phyloP scores from a whole-genome alignment of 2,329 filamentous ascomycete genomes.

The Aureobasidium uvarum region DNA sequence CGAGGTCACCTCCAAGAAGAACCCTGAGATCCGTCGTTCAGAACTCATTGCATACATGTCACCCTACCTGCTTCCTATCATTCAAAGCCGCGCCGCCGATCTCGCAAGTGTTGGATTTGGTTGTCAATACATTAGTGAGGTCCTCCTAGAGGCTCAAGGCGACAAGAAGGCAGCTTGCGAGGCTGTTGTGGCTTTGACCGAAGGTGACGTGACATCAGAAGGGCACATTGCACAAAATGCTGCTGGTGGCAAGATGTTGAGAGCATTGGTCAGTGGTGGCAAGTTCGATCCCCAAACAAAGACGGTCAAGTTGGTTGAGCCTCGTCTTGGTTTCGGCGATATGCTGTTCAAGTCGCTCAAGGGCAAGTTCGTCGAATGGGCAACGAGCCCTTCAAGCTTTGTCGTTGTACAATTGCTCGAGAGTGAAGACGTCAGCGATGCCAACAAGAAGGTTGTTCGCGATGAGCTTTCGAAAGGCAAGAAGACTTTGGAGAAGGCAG shows the following conservation, averaged over 20 bases:
- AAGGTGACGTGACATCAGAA: constrained; percentile 43
- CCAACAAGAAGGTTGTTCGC: constrained; percentile 63
- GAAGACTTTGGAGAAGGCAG: constrained; percentile 67
- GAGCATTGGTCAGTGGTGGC: constrained; percentile 85
- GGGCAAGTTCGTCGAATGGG: constrained; percentile 74
- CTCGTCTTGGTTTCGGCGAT: constrained; percentile 75
- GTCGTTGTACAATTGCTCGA: constrained; percentile 81
- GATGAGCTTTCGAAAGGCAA: constrained; percentile 70
- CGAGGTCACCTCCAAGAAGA: constrained; percentile 87
- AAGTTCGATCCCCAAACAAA: constrained; percentile 75
- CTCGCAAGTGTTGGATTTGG: constrained; percentile 76
- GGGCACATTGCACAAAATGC: constrained; percentile 61
- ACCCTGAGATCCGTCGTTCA: constrained; percentile 68
- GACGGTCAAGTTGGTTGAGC: constrained; percentile 66
- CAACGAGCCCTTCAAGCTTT: constrained; percentile 80
- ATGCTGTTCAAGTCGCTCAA: constrained; percentile 80
- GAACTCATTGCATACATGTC: constrained; percentile 76
- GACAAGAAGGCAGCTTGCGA: constrained; percentile 73
- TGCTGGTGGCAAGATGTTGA: constrained; percentile 78
- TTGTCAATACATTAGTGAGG: constrained; percentile 80
- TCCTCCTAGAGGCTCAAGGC: constrained; percentile 71
- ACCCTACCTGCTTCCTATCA: constrained; percentile 69
- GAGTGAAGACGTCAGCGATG: constrained; percentile 61
- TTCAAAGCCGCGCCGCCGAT: constrained; percentile 64
- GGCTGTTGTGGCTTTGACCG: constrained; percentile 56